A percentile compares a stretch with the other conserved stretches of the same genome.
These are phyloP conservation scores for Lecanicillium sp. DNA, from an alignment of 2,329 filamentous ascomycete genomes.

Conservation along the genomic window DNA sequence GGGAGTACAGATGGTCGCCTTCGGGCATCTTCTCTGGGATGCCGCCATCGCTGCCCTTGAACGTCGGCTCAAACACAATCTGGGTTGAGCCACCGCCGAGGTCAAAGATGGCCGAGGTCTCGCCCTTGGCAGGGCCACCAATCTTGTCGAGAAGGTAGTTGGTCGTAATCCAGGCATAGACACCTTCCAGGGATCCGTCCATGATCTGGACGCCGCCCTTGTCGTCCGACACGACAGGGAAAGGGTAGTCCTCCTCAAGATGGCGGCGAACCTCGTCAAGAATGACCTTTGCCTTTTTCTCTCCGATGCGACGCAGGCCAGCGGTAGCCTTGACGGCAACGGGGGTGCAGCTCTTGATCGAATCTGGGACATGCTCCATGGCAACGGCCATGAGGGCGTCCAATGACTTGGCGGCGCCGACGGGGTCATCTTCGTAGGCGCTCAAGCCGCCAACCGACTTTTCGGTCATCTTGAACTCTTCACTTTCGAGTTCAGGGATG, in stretches of 20 bases:
- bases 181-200: constrained; percentile 94
- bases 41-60: constrained; percentile 67
- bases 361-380: constrained; percentile 74
- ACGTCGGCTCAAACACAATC: constrained; percentile 96
- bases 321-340: constrained; percentile 98
- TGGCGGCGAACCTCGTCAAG: constrained; percentile 75
- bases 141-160: constrained; percentile 99
- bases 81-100: constrained; percentile 95
- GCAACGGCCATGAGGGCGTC: constrained; percentile 84
- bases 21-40: constrained; percentile 79
- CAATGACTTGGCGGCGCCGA: constrained; percentile 81
- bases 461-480: constrained; percentile 89
- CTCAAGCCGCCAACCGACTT: constrained; percentile 78
- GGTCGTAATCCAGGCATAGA: constrained; percentile 98
- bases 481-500: constrained; percentile 71
- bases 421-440: constrained; percentile 77
- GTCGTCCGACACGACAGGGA: constrained; percentile 82
- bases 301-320: constrained; percentile 78
- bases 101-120: constrained; percentile 92
- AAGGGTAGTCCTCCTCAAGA: constrained; percentile 84
- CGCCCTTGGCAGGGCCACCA: constrained; percentile 79
- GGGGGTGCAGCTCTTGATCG: constrained; percentile 84
- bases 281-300: constrained; percentile 74
- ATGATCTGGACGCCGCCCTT: constrained; percentile 91
- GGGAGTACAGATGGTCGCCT: constrained; percentile 92